These are phyloP conservation scores for Rhamnella rubrinervis DNA, from an alignment of 331 rosid genomes.

Conservation along the genomic window DNA sequence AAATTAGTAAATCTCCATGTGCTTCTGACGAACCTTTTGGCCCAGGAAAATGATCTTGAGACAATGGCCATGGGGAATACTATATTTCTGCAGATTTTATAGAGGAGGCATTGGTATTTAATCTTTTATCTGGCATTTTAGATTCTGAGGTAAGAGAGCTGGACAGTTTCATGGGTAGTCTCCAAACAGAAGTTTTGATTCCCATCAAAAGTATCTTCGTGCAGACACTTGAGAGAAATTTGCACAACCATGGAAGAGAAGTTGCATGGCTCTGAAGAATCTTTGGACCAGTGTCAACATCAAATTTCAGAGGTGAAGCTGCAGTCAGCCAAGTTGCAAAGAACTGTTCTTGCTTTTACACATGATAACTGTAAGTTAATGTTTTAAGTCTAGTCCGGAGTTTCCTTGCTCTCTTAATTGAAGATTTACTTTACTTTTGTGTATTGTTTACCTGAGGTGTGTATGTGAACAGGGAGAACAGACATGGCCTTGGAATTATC, in stretches of 20 bases:
- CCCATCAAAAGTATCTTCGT: slow-evolving; percentile 62
- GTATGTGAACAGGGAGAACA: slow-evolving; percentile 51
- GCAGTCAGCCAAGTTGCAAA: slow-evolving; percentile 77
- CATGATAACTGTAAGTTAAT: slow-evolving; percentile 58
- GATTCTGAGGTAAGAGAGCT: slow-evolving; percentile 89
- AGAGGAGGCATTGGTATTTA: slow-evolving; percentile 62
- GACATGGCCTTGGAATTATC: slow-evolving; percentile 43
- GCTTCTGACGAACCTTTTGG: slow-evolving; percentile 57
- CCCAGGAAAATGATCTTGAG: slow-evolving; percentile 77
- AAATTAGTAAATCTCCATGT: slow-evolving; percentile 74
- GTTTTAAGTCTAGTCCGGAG: slow-evolving; percentile 14
- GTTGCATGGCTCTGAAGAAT: slow-evolving; percentile 67
- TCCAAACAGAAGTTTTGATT: slow-evolving; percentile 63
- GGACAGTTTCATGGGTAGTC: slow-evolving; percentile 67
- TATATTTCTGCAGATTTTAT: slow-evolving; percentile 37
- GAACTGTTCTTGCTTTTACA: slow-evolving; percentile 48
- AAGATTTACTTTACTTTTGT: slow-evolving; percentile 8
- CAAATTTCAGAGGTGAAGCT: slow-evolving; percentile 70
- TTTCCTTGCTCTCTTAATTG: slow-evolving; percentile 21
- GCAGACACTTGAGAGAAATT: slow-evolving; percentile 64
- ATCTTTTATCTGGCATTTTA: slow-evolving; percentile 69
- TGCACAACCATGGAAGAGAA: slow-evolving; percentile 56
- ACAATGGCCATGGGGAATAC: slow-evolving; percentile 40
- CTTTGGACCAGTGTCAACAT: slow-evolving; percentile 59
- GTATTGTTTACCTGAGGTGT: slow-evolving; percentile 31